Conservation (phyloP, 768 basidiomycete species). For the Boletus rex-veris region DNA sequence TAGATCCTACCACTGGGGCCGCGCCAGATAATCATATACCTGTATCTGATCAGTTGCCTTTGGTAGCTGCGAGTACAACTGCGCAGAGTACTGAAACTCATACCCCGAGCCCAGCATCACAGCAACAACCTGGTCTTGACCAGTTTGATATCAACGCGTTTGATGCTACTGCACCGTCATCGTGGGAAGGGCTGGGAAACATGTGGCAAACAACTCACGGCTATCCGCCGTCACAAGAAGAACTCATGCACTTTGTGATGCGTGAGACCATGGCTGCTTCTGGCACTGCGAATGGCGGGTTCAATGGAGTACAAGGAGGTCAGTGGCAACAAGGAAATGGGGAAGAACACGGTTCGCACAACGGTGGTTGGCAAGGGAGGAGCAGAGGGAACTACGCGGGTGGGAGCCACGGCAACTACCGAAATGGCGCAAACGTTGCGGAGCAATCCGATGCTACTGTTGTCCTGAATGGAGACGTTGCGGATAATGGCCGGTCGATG, state of each 20-base stretch:
- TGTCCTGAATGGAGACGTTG: slow-evolving; percentile 50
- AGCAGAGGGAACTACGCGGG: slow-evolving; percentile 36
- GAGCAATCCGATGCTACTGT: slow-evolving; percentile 43
- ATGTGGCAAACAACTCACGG: slow-evolving; percentile 74
- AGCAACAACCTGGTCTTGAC: slow-evolving; percentile 51
- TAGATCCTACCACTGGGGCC: slow-evolving; percentile 43
- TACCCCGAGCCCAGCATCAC: slow-evolving; percentile 36
- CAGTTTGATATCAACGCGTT: slow-evolving; percentile 69
- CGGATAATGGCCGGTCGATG: not conserved
- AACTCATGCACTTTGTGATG: slow-evolving; percentile 75
- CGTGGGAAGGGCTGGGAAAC: slow-evolving; percentile 79
- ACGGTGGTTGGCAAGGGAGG: slow-evolving; percentile 37
- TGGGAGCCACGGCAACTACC: slow-evolving; percentile 43
- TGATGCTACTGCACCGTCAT: slow-evolving; percentile 66
- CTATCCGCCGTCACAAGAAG: slow-evolving; percentile 64
- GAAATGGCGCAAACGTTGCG: slow-evolving; percentile 30
- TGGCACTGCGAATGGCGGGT: slow-evolving; percentile 13
- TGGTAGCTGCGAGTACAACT: slow-evolving; percentile 59
- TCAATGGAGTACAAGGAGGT: slow-evolving; percentile 18
- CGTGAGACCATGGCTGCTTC: slow-evolving; percentile 26
- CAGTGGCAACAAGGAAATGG: slow-evolving; percentile 23
- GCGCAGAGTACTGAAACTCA: slow-evolving; percentile 38
- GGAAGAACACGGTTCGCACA: slow-evolving; percentile 34
- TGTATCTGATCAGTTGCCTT: slow-evolving; percentile 36
- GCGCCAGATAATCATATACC: slow-evolving; percentile 47